Percentiles rank a stretch among this genome's conserved stretches.
These are phyloP conservation scores for Xerocomellus intermedius DNA, from an alignment of 768 basidiomycete species.

Conservation along the genomic window DNA sequence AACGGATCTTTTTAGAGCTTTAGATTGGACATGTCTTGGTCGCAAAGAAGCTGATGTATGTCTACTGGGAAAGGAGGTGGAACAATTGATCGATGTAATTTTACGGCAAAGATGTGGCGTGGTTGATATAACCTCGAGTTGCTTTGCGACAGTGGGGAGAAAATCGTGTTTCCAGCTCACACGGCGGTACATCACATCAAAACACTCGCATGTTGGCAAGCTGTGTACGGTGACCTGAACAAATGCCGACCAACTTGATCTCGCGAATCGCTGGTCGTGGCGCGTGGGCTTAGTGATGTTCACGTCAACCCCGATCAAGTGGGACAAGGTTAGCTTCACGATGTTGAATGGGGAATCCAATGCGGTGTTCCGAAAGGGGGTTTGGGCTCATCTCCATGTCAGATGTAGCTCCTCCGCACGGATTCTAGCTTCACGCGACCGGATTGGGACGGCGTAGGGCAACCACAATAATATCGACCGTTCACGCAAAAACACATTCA, in stretches of 20 bases:
- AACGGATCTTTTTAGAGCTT: conserved; percentile 20
- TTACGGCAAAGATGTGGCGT: neutral
- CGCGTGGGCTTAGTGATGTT: conserved; percentile 8
- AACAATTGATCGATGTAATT: conserved; percentile 7
- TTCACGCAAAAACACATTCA: conserved; percentile 21
- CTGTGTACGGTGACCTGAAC: conserved; percentile 22
- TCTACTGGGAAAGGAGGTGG: conserved; percentile 4
- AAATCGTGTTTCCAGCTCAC: neutral
- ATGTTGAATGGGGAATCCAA: conserved; percentile 19
- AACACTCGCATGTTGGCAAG: neutral
- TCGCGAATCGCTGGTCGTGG: conserved; percentile 5
- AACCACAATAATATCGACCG: conserved; percentile 7
- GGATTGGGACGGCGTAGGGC: conserved; percentile 21
- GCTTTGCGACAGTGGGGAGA: neutral
- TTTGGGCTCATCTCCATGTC: neutral
- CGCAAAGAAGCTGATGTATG: conserved; percentile 4
- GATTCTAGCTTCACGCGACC: conserved; percentile 10
- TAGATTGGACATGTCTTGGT: conserved; percentile 3
- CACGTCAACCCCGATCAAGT: conserved; percentile 23
- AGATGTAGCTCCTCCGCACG: conserved; percentile 16
- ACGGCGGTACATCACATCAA: neutral
- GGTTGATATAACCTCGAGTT: neutral
- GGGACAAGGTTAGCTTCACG: conserved; percentile 35
- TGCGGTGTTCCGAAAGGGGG: conserved; percentile 17
- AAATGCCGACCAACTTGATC: conserved; percentile 7